Evolutionary conservation across 257 asterid genomes (phyloP).

Genomic region (Misopates orontium): DNA sequence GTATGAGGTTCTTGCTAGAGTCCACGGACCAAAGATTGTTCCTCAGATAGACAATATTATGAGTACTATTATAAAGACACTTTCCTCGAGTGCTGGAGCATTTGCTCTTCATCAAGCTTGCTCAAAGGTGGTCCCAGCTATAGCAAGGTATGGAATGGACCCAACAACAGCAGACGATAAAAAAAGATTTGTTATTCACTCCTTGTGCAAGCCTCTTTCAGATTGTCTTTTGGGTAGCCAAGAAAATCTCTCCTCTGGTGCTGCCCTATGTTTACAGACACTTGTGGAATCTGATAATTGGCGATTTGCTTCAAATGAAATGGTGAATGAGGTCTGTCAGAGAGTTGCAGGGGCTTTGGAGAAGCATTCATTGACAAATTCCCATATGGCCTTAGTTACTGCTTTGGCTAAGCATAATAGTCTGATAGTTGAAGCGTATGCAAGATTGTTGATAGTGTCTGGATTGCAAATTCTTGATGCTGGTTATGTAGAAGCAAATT

Average conservation of each 20-base stretch:
- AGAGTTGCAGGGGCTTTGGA: slow-evolving; percentile 84
- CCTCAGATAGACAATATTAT: slow-evolving; percentile 83
- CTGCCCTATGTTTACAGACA: slow-evolving; percentile 85
- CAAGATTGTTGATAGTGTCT: slow-evolving; percentile 64
- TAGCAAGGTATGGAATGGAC: slow-evolving; percentile 85
- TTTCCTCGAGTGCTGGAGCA: slow-evolving; percentile 79
- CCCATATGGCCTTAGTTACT: slow-evolving; percentile 78
- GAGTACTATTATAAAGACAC: slow-evolving; percentile 72
- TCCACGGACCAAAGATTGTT: slow-evolving; percentile 76
- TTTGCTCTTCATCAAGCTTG: slow-evolving; percentile 97
- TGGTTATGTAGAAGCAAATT: slow-evolving; percentile 58
- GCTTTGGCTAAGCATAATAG: slow-evolving; percentile 85
- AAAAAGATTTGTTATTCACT: slow-evolving; percentile 58
- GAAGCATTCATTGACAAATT: slow-evolving; percentile 71
- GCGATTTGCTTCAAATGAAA: slow-evolving; percentile 80
- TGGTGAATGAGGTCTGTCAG: slow-evolving; percentile 91
- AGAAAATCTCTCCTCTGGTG: slow-evolving; percentile 83
- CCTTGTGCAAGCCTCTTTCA: slow-evolving; percentile 79
- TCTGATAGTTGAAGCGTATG: slow-evolving; percentile 83
- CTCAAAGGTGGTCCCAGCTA: slow-evolving; percentile 92
- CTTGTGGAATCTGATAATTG: slow-evolving; percentile 92
- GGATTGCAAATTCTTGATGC: slow-evolving; percentile 61
- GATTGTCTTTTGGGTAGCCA: slow-evolving; percentile 82
- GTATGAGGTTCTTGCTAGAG: slow-evolving; percentile 89
- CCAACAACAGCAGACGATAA: slow-evolving; percentile 73